Conservation (phyloP, 805 yeast genomes). For the Candida morakotiae region DNA sequence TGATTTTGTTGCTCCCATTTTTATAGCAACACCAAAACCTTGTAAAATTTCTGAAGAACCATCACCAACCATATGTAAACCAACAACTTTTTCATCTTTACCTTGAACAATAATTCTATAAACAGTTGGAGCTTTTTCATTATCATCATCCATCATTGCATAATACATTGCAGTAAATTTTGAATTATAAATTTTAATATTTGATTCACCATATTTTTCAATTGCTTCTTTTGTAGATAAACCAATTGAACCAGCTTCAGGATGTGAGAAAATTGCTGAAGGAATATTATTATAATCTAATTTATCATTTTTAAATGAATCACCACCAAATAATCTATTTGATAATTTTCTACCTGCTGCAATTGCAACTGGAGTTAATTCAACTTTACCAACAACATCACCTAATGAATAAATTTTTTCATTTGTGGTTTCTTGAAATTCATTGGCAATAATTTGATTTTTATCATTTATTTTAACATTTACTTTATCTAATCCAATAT, state of each 20-base stretch:
- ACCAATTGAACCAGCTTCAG: conserved; percentile 95
- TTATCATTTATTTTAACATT: conserved; percentile 61
- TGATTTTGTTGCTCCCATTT: conserved; percentile 98
- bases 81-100: conserved; percentile 86
- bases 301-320: conserved; percentile 68
- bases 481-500: conserved; percentile 71
- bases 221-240: conserved; percentile 75
- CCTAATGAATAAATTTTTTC: conserved; percentile 80
- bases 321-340: conserved; percentile 82
- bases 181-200: conserved; percentile 77
- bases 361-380: conserved; percentile 96
- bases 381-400: conserved; percentile 89
- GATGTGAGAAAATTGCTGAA: conserved; percentile 96
- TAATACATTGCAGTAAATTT: conserved; percentile 90
- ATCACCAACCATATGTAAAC: conserved; percentile 92
- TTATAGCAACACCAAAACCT: conserved; percentile 97
- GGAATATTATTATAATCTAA: conserved; percentile 87
- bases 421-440: conserved; percentile 77
- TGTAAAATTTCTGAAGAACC: conserved; percentile 87
- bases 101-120: conserved; percentile 82
- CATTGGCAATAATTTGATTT: conserved; percentile 75
- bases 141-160: conserved; percentile 64
- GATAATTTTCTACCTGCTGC: conserved; percentile 96
- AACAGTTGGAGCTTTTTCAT: conserved; percentile 77
- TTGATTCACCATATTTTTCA: conserved; percentile 71